These are phyloP conservation scores for Lentinula boryana DNA, from an alignment of 768 basidiomycete genomes.

Conservation along the genomic window DNA sequence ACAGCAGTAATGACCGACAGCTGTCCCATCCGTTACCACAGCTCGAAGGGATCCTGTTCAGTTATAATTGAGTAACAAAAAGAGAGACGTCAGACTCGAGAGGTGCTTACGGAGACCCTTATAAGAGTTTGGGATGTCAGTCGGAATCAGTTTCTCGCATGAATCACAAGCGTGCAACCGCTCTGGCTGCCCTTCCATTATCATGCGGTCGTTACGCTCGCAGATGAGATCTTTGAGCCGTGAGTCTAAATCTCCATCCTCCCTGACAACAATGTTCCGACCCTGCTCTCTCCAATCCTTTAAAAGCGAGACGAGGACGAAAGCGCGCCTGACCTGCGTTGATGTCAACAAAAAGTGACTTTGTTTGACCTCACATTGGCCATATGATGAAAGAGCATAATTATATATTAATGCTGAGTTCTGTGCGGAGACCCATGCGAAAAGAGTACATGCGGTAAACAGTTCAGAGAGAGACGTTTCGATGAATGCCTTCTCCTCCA, in stretches of 20 bases:
- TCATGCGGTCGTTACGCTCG: background rate
- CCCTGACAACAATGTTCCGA: background rate
- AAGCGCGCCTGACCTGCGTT: background rate
- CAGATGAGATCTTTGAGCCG: background rate
- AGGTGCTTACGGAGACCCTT: background rate
- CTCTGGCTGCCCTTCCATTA: background rate
- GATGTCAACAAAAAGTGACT: background rate
- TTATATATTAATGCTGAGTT: background rate
- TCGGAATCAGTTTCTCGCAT: background rate
- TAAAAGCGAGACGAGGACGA: background rate
- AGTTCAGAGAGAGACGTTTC: background rate
- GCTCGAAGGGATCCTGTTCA: background rate
- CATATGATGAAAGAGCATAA: background rate
- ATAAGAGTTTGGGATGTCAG: background rate
- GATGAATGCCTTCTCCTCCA: background rate
- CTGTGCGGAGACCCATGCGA: background rate
- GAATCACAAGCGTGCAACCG: background rate
- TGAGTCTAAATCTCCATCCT: background rate
- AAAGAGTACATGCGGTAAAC: background rate
- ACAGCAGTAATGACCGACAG: constrained; percentile 24
- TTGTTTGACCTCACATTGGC: background rate
- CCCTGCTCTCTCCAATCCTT: background rate
- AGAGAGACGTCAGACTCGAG: background rate
- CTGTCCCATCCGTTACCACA: constrained; percentile 12
- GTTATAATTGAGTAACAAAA: background rate